Percentiles rank a stretch among this genome's conserved stretches.
Conservation (phyloP, 139 green algal species). For the Coelastrella sp. region DNA sequence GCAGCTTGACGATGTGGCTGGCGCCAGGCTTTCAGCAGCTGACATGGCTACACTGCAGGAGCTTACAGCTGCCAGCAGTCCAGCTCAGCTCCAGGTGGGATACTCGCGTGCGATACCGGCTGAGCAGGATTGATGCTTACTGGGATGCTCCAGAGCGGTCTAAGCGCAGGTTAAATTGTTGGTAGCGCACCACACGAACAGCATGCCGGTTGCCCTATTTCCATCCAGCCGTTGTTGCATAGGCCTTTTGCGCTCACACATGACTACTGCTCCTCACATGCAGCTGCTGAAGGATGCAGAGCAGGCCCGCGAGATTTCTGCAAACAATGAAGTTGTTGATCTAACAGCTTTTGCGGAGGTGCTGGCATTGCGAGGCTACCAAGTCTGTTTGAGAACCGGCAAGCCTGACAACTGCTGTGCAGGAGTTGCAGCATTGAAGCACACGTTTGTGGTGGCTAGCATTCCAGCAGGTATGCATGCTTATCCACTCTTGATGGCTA, state of each 20-base stretch:
- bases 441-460: slow-evolving; percentile 34
- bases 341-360: slow-evolving; percentile 27
- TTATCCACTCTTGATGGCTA: no score
- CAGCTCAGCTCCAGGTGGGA: background rate
- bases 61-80: background rate
- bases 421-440: background rate
- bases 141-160: background rate
- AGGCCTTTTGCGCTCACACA: no score
- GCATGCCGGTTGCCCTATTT: no score
- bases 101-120: background rate
- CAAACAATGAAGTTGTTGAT: background rate
- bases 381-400: slow-evolving; percentile 21
- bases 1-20: slow-evolving; percentile 8
- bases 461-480: background rate
- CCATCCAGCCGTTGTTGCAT: no score
- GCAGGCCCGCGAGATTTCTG: background rate
- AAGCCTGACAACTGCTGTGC: background rate
- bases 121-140: background rate
- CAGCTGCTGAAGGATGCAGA: slow-evolving; percentile 18
- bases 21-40: background rate
- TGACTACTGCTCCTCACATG: background rate
- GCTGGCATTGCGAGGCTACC: background rate
- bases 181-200: no score
- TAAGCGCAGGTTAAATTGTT: no score
- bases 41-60: background rate